Base-by-base conservation (phyloP, 1,284 basidiomycete species). In the Moesziomyces sp. region DNA sequence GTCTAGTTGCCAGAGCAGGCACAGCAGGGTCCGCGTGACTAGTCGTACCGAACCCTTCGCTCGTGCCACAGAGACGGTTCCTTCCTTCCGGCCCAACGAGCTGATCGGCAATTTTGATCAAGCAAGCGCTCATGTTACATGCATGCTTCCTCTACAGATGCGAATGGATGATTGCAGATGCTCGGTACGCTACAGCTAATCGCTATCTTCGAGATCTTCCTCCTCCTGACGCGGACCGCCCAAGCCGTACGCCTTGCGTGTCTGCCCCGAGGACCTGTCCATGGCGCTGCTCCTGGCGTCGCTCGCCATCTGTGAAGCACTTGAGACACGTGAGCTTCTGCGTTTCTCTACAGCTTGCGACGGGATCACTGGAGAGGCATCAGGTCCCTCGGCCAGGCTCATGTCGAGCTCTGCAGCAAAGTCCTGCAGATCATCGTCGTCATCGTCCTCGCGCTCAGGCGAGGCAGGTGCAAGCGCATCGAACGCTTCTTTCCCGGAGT, bases 361-460 rank as follows among this genome's bases (percentile, higher is more conserved):
- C 9, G 52, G 52, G 35, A 49, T 42, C 18, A 35, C 42, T 1
- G 64, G 52, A 0, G 60, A 24, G 21, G 60, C 40, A n/a, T 56
- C 61, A 13, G 61, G 57, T 3, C 28, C 53, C 23, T 74, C 71
- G 5, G 71, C 66, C 5, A 74, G 58, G 43, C 61, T 69, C 65
- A 74, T 54, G 28, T 74, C 66, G 21, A 74, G 66, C 52, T 74
- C 71, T 33, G 71, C 71, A 8, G 71, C 71, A 62, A 74, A 74
- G 53, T 69, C 71, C 5, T 74, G 51, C 24, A 74, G 50, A 14
- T 65, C 71, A 26, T 68, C 71, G 5, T 74, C 68, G 24, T 71
- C 71, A 3, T 65, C 62, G 0, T 66, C 66, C 0, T 63, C 63
- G n/a, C 51, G 53, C 0, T 43, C 48, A 16, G 38, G 38, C 13